Evolutionary conservation across 495 filamentous ascomycete genomes (phyloP), one percentile per base, ranked within the genome.

Genomic region (Jackrogersella minutella): DNA sequence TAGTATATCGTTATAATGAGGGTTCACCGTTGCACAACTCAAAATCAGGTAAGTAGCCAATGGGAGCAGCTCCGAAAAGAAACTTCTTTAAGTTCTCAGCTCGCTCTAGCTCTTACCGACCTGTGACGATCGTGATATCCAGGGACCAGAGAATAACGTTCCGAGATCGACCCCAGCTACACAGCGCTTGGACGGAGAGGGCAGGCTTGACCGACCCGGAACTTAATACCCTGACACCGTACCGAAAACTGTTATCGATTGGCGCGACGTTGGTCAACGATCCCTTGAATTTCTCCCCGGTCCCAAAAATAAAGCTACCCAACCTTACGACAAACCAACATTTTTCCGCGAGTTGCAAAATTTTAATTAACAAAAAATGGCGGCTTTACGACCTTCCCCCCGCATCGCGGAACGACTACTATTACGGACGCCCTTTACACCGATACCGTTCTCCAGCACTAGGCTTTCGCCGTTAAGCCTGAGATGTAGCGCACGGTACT

Each of bases 51-150:
- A n/a, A 43, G 28, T 31, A 34, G 26, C 64, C 59, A 68, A 63
- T 63, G 26, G 50, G 41, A 43, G 19, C 34, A 14, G n/a, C 17
- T 16, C 53, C 19, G 17, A 36, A 58, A 58, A 13, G 22, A 22
- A 31, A 33, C 52, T 36, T 65, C n/a, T 50, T 50, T 11, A 16
- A 50, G 13, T 19, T 34, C 16, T 11, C 28, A 51, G 47, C 47
- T 51, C 47, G 14, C 47, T 51, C 7, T 22, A 56, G 11, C 39
- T 41, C 10, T 30, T 56, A 47, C 36, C 44, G 24, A 21, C 14
- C 30, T n/a, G 28, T 57, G 66, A 60, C 66, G 66, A 69, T 69
- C 66, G 66, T 69, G 66, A 69, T 69, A 69, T 64, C 60, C 44
- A 58, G 39, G 51, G 30, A 63, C 60, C 60, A 63, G 43, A 46